Base-by-base conservation (phyloP, 208 protist species). In the Balamuthia mandrillaris region DNA sequence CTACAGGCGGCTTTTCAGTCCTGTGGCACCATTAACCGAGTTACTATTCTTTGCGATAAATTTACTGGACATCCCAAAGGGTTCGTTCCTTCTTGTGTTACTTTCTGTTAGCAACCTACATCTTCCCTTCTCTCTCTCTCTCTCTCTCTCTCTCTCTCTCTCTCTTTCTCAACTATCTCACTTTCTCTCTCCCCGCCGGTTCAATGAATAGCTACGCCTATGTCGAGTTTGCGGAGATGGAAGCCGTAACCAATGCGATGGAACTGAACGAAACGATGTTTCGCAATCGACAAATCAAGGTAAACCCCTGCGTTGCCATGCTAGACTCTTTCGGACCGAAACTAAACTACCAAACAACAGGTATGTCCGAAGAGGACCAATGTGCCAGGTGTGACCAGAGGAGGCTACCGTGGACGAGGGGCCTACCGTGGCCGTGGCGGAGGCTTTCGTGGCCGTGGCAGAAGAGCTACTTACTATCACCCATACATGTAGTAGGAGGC, bases 11-110 rank as follows among this genome's bases (percentile, higher is more conserved):
- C 87, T 39, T 91, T 91, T 45, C 74, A 89, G 70, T 72, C 63
- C 16, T 88, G 85, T 47, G 89, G 89, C 35, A 89, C 89, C 33
- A 81, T 91, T 4, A 89, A 90, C 60, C 44, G 87, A 29, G 85
- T 91, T 6, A 91, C 89, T 0, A 91, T 91, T 65, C 61, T 90
- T 41, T 86, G 56, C 33, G 85, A 91, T 78, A 86, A 87, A 12
- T 77, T 68, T 52, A 83, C 75, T 27, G 54, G 79, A 44, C 52
- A 90, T 56, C 87, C 87, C 35, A 91, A 91, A 72, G 87, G 86
- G 77, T 83, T 60, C 18, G 81, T 4, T 0, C 9, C 2, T 31
- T 41, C 51, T 2, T n/a, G n/a, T n/a, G n/a, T n/a, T n/a, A n/a
- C n/a, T n/a, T n/a, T n/a, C n/a, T n/a, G n/a, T n/a, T n/a, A n/a